Percentiles rank a stretch among this genome's conserved stretches.
Evolutionary conservation across 257 asterid species (phyloP).

Genomic region (Solanum sitiens): DNA sequence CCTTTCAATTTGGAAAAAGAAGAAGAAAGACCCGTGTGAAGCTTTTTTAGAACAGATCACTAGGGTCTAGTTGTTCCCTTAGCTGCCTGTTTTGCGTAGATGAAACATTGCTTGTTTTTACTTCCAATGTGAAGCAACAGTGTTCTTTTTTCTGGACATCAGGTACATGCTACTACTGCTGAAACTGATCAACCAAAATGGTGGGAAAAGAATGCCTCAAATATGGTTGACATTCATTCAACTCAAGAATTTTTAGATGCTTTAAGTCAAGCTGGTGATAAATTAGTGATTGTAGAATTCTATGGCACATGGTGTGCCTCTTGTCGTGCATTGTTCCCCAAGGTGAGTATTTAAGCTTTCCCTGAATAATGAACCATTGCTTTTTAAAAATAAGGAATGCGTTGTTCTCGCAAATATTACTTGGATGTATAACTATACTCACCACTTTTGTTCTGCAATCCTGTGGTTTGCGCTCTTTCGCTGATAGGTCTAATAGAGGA

Average conservation of each 20-base stretch:
- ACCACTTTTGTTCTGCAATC: background rate
- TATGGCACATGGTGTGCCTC: conserved; percentile 53
- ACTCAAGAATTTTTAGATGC: conserved; percentile 29
- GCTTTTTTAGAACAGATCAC: background rate
- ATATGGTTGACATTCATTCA: conserved; percentile 37
- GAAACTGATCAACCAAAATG: conserved; percentile 36
- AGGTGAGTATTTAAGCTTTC: conserved; percentile 13
- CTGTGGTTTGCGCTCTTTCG: background rate
- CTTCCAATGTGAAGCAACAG: background rate
- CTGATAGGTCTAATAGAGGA: background rate
- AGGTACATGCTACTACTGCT: conserved; percentile 27
- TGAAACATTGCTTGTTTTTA: background rate
- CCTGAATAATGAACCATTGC: background rate
- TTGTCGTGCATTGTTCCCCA: conserved; percentile 40
- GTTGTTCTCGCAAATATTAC: background rate
- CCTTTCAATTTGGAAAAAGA: background rate
- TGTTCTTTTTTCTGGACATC: background rate
- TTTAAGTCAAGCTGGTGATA: conserved; percentile 31
- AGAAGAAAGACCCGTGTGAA: background rate
- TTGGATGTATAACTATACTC: background rate
- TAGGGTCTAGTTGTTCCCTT: background rate
- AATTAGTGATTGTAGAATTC: conserved; percentile 33
- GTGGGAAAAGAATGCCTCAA: conserved; percentile 40
- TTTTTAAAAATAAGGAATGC: background rate
- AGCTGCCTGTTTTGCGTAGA: background rate